Evolutionary conservation across 2,329 filamentous ascomycete species (phyloP), one percentile per base, ranked within the genome.

Genomic region (Colletotrichum sidae): DNA sequence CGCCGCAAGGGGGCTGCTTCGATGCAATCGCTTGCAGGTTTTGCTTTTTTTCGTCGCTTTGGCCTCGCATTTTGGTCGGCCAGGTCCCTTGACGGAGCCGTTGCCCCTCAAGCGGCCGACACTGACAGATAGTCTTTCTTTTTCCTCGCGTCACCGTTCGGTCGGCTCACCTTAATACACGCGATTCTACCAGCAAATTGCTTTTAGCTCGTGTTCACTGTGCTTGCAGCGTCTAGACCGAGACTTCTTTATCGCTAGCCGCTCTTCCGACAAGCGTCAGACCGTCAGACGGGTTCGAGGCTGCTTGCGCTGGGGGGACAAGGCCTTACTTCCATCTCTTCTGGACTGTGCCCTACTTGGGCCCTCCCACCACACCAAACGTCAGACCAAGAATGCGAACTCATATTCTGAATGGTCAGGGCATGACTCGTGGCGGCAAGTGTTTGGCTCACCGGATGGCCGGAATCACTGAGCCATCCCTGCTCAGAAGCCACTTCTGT

Each of bases 231-330:
- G 49, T 49, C 33, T 49, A 9, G 17, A 49, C 12, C 33, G 13
- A 35, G 41, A 39, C 44, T 49, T 15, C 25, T 42, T 60, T 7
- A 11, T 9, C 62, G 57, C 62, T 61, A 25, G 25, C 25, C 52
- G 47, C 58, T 52, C 52, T 58, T 53, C 47, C 49, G 57, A 62
- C 58, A 56, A 65, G 51, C 55, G 58, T 56, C 52, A 56, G 12
- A 25, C 47, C 39, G 42, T 52, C 25, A 44, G 46, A 56, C 25
- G 4, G 25, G 25, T 10, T 47, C n/a, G 42, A 33, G 38, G 34
- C 39, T 45, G 13, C 12, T 34, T 44, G 13, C 6, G 39, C 51
- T 17, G 41, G 34, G 25, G 34, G 17, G 39, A 35, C 15, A 3
- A 9, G 13, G 13, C 6, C 37, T 46, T 13, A 17, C 39, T 12